Base-by-base conservation (phyloP, 768 basidiomycete genomes). In the Trametes meyenii region DNA sequence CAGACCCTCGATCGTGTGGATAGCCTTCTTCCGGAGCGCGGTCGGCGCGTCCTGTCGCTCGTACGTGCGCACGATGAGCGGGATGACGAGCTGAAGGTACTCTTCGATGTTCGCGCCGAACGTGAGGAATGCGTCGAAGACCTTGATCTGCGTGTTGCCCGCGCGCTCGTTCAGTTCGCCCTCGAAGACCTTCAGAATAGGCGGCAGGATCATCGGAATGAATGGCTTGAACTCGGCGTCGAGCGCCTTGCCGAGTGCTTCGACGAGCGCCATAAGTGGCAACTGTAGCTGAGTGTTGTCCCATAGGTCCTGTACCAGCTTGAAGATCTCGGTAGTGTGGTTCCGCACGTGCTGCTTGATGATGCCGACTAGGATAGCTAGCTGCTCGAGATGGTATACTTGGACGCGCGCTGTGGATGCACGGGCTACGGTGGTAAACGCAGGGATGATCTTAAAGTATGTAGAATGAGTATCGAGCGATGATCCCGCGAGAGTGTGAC, bases 171-270 rank as follows among this genome's bases (percentile, higher is more conserved):
- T 88, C 36, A 87, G 74, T 50, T 95, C 93, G n/a, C 88, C 89
- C 61, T 96, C 94, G 64, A 96, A 96, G 0, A 94, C 90, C 69
- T 92, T 90, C 52, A 99, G 82, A 59, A 98, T 83, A 11, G 93
- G 83, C 12, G 96, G 96, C 1, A 99, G 78, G 36, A 97, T 88
- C 14, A 86, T 88, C 0, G 96, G 94, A 14, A 99, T 78, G 78
- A 96, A 97, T 1, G 94, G 96, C 72, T 95, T 95, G 79, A 98
- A 98, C 72, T 98, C 97, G 2, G 96, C 93, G 70, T 98, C 95
- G 21, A 99, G 81, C 0, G 97, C 94, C 71, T 90, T 90, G 6
- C 94, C 96, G 14, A 97, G 81, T 1, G 95, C 88, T 71, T 98
- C 96, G 11, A 98, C 89, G 16, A 99, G 81, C 14, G 92, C 86